Conservation (phyloP, 2,329 filamentous ascomycete species). For the Fusarium circinatum region DNA sequence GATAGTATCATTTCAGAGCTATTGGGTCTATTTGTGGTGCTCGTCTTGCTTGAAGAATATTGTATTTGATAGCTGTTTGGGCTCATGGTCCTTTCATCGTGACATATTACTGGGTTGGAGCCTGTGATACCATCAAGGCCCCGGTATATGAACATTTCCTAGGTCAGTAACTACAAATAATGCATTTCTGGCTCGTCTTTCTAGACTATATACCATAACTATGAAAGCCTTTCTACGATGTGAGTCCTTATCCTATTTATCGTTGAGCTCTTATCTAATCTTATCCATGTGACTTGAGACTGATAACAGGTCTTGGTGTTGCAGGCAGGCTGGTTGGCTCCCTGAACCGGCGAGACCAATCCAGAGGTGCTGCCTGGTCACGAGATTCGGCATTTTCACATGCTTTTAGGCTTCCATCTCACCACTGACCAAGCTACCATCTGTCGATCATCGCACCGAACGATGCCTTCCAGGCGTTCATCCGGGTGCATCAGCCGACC, state of each 20-base stretch:
- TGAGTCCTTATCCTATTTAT: no score
- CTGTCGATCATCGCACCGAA: neutral
- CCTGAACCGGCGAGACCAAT: neutral
- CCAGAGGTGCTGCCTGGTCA: no score
- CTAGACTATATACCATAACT: rapidly evolving
- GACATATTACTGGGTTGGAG: neutral
- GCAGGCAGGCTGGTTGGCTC: neutral
- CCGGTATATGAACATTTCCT: rapidly evolving
- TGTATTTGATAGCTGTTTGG: neutral
- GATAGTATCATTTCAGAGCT: rapidly evolving
- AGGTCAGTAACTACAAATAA: rapidly evolving
- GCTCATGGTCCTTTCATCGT: neutral
- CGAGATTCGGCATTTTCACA: neutral
- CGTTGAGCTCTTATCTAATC: neutral
- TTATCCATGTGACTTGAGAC: neutral
- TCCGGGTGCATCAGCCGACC: neutral
- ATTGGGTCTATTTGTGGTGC: neutral
- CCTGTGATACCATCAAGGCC: neutral
- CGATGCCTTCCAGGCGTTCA: neutral
- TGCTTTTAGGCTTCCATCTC: neutral
- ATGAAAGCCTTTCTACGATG: no score
- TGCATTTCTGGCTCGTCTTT: neutral
- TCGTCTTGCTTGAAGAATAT: neutral
- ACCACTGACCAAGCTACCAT: neutral
- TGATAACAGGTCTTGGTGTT: neutral